Conservation (phyloP, 139 green algal species). For the Chlorella sorokiniana region DNA sequence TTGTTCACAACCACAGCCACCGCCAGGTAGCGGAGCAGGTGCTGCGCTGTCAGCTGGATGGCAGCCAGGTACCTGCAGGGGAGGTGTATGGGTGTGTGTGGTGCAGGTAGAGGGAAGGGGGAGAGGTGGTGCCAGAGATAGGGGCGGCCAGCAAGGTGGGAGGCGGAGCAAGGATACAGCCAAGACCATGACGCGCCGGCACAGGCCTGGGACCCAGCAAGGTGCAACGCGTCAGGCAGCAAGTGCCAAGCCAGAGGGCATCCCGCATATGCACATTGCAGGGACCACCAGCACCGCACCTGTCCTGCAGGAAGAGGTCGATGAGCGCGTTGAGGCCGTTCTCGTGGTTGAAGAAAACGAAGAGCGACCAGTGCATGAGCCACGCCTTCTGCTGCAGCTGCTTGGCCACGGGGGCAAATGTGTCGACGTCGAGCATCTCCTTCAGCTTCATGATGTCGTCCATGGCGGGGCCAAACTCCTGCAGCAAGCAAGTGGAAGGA, state of each 20-base stretch:
- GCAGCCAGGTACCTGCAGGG: conserved; percentile 77
- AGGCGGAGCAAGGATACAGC: no score
- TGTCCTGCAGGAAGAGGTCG: conserved; percentile 95
- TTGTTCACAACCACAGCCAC: conserved; percentile 93
- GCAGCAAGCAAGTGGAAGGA: no score
- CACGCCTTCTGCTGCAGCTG: conserved; percentile 97
- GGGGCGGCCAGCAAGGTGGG: no score
- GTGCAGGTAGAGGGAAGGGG: not conserved
- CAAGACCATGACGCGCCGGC: no score
- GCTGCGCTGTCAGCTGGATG: conserved; percentile 89
- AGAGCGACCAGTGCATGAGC: conserved; percentile 98
- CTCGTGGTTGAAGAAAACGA: conserved; percentile 99
- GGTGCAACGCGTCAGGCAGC: no score
- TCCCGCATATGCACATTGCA: not conserved
- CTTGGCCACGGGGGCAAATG: conserved; percentile 78
- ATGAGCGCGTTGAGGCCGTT: conserved; percentile 93
- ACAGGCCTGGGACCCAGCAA: no score
- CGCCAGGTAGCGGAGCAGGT: conserved; percentile 94
- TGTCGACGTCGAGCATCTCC: conserved; percentile 93
- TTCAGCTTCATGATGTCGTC: conserved; percentile 94
- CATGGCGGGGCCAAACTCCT: conserved; percentile 83
- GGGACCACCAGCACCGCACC: conserved; percentile 54
- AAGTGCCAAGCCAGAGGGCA: no score
- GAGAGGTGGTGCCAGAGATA: not conserved
- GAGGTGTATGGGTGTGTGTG: not conserved